Evolutionary conservation across 371 early-diverging fungal genomes (phyloP), one percentile per base, ranked within the genome.

Genomic region (Mucor circinelloides): DNA sequence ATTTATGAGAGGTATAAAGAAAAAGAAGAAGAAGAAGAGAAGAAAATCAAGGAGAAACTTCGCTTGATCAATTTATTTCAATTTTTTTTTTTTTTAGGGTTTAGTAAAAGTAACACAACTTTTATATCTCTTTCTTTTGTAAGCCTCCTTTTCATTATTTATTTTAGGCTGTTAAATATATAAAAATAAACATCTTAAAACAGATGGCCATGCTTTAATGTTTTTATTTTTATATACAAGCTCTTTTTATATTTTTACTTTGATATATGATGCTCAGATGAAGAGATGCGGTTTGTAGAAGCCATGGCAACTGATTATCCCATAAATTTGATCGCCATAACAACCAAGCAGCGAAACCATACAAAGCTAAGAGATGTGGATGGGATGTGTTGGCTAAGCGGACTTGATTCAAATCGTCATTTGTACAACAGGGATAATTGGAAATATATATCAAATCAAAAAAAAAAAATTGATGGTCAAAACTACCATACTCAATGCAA

Each of bases 51-150:
- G 52, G 52, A 27, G 32, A 57, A 38, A 64, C 25, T 9, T 56
- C 32, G 58, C 58, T 58, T 23, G 6, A 34, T 23, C 34, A 52
- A 50, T 62, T 38, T 36, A 58, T 58, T 58, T 38, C 17, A 19
- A 9, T 55, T 55, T 55, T 55, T 54, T 54, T 48, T 48, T 54
- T 54, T 54, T 31, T 56, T 56, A 32, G 57, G 57, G 30, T 56
- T 58, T 58, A 58, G 58, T 36, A 19, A 21, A 13, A 1, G 58
- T 59, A 27, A 42, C 60, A 59, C 60, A 42, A 59, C 56, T 32
- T 56, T 56, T 56, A 30, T 10, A 52, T 27, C 50, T 50, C 28
- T 55, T 52, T 54, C 25, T 31, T 17, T n/a, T 6, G 3, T 10
- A 58, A 32, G 58, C 58, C 58, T 58, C 38, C 32, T 56, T 56